A percentile compares a stretch with the other conserved stretches of the same genome.
phyloP scores from a whole-genome alignment of 1,284 basidiomycete species.

The Rhodotorula sp. region DNA sequence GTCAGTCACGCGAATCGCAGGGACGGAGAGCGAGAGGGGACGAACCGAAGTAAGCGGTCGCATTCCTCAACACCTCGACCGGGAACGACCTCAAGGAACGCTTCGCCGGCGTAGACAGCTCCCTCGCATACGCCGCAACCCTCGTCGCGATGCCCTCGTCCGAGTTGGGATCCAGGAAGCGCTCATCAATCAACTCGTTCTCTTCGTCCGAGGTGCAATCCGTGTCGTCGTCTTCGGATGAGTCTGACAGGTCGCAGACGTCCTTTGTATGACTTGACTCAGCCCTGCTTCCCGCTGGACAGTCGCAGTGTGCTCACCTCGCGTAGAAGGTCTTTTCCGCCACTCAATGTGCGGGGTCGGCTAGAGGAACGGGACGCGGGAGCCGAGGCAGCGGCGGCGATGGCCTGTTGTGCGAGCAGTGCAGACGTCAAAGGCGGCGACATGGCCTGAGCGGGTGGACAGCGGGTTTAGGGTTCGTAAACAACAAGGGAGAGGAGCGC shows the following conservation, averaged over 20 bases:
- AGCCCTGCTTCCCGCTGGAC: neutral
- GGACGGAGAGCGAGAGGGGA: neutral
- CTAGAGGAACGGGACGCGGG: too few species aligned
- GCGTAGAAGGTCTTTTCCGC: too few species aligned
- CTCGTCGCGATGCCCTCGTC: neutral
- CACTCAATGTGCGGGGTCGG: neutral
- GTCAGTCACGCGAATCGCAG: too few species aligned
- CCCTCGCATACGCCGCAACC: neutral
- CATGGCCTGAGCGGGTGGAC: neutral
- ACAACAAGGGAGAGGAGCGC: too few species aligned
- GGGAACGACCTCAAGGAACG: neutral
- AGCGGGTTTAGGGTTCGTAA: too few species aligned
- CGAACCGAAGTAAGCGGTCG: slow-evolving; percentile 6
- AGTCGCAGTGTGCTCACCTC: too few species aligned
- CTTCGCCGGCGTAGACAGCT: neutral
- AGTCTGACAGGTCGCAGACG: neutral
- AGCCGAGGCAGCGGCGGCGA: neutral
- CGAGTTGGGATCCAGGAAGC: slow-evolving; percentile 5
- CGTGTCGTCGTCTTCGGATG: neutral
- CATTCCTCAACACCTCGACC: neutral
- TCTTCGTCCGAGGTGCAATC: slow-evolving; percentile 7
- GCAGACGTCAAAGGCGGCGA: slow-evolving; percentile 1
- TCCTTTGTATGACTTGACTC: neutral
- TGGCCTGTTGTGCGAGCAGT: slow-evolving; percentile 3
- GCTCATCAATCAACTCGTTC: slow-evolving; percentile 5